These are phyloP conservation scores for Physcomitrium patens DNA, from an alignment of 225 moss, liverwort and hornwort species.

Conservation along the genomic window DNA sequence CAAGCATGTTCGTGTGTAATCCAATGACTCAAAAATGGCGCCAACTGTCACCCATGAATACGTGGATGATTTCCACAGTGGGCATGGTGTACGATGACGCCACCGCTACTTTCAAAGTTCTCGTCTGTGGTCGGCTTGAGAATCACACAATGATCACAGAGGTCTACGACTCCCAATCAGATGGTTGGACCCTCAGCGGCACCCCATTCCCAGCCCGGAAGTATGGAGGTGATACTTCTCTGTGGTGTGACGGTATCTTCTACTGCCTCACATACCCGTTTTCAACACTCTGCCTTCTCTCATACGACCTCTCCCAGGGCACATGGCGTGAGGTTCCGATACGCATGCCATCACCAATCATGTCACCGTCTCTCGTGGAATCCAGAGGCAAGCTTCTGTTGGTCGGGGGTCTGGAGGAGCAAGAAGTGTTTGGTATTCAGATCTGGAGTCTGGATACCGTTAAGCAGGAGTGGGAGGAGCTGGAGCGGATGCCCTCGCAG, in stretches of 20 bases:
- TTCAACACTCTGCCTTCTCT: conserved; percentile 44
- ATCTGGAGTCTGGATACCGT: conserved; percentile 42
- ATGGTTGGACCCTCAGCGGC: conserved; percentile 39
- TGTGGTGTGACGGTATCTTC: conserved; percentile 47
- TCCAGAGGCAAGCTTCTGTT: conserved; percentile 39
- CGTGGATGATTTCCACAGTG: conserved; percentile 53
- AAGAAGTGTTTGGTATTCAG: conserved; percentile 36
- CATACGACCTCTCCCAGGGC: conserved; percentile 38
- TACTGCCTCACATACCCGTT: conserved; percentile 48
- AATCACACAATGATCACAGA: conserved; percentile 54
- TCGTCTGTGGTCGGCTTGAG: conserved; percentile 47
- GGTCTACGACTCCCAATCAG: conserved; percentile 39
- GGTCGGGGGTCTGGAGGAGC: conserved; percentile 43
- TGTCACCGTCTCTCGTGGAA: conserved; percentile 51
- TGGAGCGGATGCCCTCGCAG: conserved; percentile 43
- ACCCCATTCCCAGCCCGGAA: conserved; percentile 41
- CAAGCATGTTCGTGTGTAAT: conserved; percentile 57
- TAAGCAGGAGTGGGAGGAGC: conserved; percentile 39
- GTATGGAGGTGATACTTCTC: conserved; percentile 41
- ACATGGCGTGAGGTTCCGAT: conserved; percentile 47
- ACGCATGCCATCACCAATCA: conserved; percentile 49
- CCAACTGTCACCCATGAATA: conserved; percentile 45
- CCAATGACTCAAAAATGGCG: conserved; percentile 53
- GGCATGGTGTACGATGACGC: conserved; percentile 46
- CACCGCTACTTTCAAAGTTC: conserved; percentile 37